Percentiles rank a stretch among this genome's conserved stretches.
These are phyloP conservation scores for Helminthosporium solani DNA, from an alignment of 2,329 filamentous ascomycete genomes.

Conservation along the genomic window DNA sequence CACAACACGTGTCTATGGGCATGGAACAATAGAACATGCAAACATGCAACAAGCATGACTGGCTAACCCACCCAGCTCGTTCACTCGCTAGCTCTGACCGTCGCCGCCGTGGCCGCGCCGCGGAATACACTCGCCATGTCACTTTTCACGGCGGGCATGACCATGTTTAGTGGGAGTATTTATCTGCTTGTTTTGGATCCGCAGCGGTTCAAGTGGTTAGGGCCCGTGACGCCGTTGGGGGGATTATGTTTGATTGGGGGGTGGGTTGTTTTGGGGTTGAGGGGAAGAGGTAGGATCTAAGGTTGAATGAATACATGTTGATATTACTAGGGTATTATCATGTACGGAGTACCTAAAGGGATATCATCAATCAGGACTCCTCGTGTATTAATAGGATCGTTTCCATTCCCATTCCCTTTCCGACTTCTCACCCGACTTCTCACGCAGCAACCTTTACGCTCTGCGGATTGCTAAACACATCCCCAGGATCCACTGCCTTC, in stretches of 20 bases:
- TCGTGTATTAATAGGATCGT: no score
- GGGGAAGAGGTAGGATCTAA: constrained; percentile 29
- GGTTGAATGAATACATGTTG: constrained; percentile 1
- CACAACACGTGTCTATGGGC: no score
- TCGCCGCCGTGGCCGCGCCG: constrained; percentile 55
- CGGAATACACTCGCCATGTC: constrained; percentile 58
- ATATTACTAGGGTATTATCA: no score
- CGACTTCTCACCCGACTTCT: no score
- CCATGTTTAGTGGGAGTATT: constrained; percentile 66
- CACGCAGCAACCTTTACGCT: constrained; percentile 20
- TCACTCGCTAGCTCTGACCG: constrained; percentile 61
- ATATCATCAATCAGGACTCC: no score
- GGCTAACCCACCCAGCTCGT: constrained; percentile 58
- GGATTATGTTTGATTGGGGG: constrained; percentile 65
- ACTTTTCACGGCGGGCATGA: constrained; percentile 65
- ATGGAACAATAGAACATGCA: no score
- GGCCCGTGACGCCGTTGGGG: constrained; percentile 66
- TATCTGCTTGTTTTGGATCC: constrained; percentile 66
- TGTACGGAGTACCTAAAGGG: background rate
- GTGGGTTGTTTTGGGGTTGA: constrained; percentile 56
- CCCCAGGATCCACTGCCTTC: constrained; percentile 41
- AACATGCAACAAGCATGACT: no score
- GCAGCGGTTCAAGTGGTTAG: constrained; percentile 58
- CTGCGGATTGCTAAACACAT: constrained; percentile 41
- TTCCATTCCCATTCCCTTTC: no score